These are phyloP conservation scores for Neurospora cerealis DNA, from an alignment of 495 filamentous ascomycete genomes.

Conservation along the genomic window DNA sequence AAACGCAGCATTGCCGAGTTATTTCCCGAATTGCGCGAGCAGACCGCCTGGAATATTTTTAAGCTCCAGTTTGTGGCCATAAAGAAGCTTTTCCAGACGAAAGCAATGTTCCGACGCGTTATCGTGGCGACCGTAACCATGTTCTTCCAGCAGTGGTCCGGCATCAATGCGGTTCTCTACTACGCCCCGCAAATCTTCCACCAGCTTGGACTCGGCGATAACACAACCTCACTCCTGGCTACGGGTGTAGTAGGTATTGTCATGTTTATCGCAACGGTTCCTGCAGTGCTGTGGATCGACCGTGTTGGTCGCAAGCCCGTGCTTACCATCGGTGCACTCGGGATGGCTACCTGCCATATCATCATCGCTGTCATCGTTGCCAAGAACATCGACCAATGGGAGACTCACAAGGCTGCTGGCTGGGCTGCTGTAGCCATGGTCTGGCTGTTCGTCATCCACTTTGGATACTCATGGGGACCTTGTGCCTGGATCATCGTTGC, in stretches of 20 bases:
- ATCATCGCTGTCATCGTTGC: slow-evolving; percentile 68
- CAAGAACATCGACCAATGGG: slow-evolving; percentile 49
- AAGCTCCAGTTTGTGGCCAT: slow-evolving; percentile 68
- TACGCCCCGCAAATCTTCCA: slow-evolving; percentile 70
- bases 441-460: slow-evolving; percentile 74
- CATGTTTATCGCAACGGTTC: slow-evolving; percentile 60
- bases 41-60: slow-evolving; percentile 47
- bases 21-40: slow-evolving; percentile 56
- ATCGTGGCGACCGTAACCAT: slow-evolving; percentile 59
- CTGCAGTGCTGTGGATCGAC: slow-evolving; percentile 58
- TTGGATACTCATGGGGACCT: slow-evolving; percentile 66
- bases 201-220: slow-evolving; percentile 52
- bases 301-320: slow-evolving; percentile 49
- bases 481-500: slow-evolving; percentile 64
- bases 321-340: slow-evolving; percentile 45
- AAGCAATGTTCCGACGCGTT: slow-evolving; percentile 67
- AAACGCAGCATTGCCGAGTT: slow-evolving; percentile 61
- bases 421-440: slow-evolving; percentile 76
- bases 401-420: slow-evolving; percentile 49
- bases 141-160: slow-evolving; percentile 72
- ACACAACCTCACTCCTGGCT: slow-evolving; percentile 58
- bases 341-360: slow-evolving; percentile 54
- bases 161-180: slow-evolving; percentile 59
- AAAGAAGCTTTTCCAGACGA: slow-evolving; percentile 58
- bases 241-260: slow-evolving; percentile 75